Conservation (phyloP, 2,329 filamentous ascomycete genomes). For the Alternaria ethzedia region DNA sequence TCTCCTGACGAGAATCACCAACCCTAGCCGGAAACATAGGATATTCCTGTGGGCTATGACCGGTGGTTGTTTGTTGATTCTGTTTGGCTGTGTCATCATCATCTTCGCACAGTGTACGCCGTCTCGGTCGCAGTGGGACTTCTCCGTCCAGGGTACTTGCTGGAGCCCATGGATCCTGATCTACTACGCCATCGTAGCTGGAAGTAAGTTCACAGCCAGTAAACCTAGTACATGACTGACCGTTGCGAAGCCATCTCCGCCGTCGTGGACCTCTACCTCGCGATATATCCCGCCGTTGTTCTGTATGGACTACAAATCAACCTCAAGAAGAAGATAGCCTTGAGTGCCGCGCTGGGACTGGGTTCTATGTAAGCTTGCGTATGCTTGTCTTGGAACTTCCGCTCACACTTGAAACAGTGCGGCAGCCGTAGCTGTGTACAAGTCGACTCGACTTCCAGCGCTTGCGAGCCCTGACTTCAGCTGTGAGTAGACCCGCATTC, state of each 20-base stretch:
- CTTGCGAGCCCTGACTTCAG: not conserved
- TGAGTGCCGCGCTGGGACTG: not conserved
- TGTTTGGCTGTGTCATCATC: not conserved
- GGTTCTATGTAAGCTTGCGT: not conserved
- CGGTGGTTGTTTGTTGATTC: not conserved
- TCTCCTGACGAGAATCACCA: not conserved
- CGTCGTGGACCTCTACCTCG: constrained; percentile 1
- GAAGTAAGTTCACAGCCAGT: not conserved
- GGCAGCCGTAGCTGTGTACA: not conserved
- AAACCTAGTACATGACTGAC: not conserved
- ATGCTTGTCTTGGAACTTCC: not conserved
- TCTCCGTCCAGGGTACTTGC: not conserved
- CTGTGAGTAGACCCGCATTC: not conserved
- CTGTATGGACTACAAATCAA: not conserved
- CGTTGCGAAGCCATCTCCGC: not conserved
- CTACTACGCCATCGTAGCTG: not conserved
- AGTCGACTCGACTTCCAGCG: not conserved
- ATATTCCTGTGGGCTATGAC: not conserved
- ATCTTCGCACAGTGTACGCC: not conserved
- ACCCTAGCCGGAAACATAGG: not conserved
- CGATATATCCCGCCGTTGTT: not conserved
- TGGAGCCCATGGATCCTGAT: not conserved
- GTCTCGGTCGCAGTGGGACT: not conserved
- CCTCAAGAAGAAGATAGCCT: not conserved
- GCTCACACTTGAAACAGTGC: not conserved